Evolutionary conservation across 148 eudicot genomes (phyloP).

Genomic region (Mesembryanthemum crystallinum): DNA sequence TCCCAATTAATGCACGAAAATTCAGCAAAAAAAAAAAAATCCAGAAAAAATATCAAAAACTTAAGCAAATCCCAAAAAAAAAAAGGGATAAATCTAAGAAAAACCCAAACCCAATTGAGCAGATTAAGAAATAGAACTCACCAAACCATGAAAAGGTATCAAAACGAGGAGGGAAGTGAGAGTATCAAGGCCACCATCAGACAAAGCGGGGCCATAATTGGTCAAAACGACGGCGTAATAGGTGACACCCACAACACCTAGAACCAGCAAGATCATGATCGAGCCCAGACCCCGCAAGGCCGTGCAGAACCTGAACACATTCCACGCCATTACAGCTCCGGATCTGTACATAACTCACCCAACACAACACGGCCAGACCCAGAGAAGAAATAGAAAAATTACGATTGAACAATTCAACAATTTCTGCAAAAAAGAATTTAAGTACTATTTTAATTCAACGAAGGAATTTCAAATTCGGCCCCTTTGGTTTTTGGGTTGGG

Average conservation of each 20-base stretch:
- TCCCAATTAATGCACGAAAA: not conserved
- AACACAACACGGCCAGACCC: not conserved
- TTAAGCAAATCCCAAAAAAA: slow-evolving; percentile 21
- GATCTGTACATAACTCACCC: slow-evolving; percentile 67
- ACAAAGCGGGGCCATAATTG: slow-evolving; percentile 64
- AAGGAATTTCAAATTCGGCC: too few relatives aligned
- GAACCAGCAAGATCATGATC: slow-evolving; percentile 85
- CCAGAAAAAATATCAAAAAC: not conserved
- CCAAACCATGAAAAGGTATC: slow-evolving; percentile 62
- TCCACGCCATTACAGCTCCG: slow-evolving; percentile 93
- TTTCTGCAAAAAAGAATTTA: not conserved
- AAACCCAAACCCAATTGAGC: not conserved
- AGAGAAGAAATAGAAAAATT: not conserved
- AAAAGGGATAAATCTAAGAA: slow-evolving; percentile 7
- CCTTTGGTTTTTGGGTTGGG: not conserved
- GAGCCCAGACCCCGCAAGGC: slow-evolving; percentile 87
- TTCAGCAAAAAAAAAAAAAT: not conserved
- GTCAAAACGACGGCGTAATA: slow-evolving; percentile 85
- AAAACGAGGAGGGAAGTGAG: slow-evolving; percentile 64
- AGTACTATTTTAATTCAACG: not conserved
- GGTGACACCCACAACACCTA: slow-evolving; percentile 81
- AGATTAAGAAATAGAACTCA: slow-evolving; percentile 13
- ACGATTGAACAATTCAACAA: not conserved
- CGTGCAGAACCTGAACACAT: slow-evolving; percentile 90
- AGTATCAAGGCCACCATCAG: slow-evolving; percentile 56